Evolutionary conservation across 2,329 filamentous ascomycete species (phyloP), one percentile per base, ranked within the genome.

Genomic region (Myriosclerotinia curreyana): DNA sequence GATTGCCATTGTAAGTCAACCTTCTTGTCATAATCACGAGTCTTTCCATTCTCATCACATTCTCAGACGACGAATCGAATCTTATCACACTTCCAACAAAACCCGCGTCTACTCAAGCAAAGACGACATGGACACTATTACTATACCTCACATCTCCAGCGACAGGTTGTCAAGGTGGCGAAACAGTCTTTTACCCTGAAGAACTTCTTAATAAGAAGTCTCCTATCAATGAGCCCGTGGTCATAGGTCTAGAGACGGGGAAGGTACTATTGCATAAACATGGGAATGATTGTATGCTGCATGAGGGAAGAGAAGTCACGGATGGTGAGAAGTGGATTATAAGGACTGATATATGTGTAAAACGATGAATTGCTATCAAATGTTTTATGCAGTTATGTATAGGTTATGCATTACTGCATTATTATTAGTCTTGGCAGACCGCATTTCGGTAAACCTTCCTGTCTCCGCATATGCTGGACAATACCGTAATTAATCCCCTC

Each of bases 291-390:
- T 97, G 94, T 77, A 84, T 97, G 79, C 77, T 97, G 83, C 93
- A 96, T 76, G 92, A 96, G 76, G 92, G 92, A 0, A 83, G 85
- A 64, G 87, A 96, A 74, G 92, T 96, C 0, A 82, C 79, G 1
- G 81, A 83, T 50, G 92, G 92, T 12, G 91, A 96, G 78, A 96
- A 96, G 77, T 96, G 92, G 92, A 87, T 96, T 66, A 83, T 96
- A 66, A 81, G 92, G 69, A 96, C 89, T 67, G 93, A 96, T 79
- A 76, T 96, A 50, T 91, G 88, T 72, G 82, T 92, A 17, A 81
- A 76, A 68, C 79, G 82, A 67, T 25, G 44, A 49, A 25, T 49
- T 46, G 20, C 40, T 17, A 34, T 17, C 12, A 42, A 31, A 56
- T 22, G 22, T 46, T 22, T 58, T 58, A 46, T 58, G 54, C 40